These are phyloP conservation scores for Wickerhamiella occidentalis DNA, from an alignment of 805 yeast species.

Conservation along the genomic window DNA sequence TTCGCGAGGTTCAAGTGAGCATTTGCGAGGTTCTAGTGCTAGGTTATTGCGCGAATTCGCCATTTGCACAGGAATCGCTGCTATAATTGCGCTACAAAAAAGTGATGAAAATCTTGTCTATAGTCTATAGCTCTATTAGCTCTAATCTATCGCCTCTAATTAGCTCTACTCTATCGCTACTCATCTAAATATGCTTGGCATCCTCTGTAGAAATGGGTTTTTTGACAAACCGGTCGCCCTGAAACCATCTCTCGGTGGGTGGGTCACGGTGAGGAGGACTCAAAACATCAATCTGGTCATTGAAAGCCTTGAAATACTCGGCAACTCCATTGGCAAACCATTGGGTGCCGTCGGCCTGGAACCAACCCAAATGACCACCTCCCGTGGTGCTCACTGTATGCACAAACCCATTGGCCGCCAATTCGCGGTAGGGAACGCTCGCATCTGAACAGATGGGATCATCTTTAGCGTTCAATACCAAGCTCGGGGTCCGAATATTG, in stretches of 20 bases:
- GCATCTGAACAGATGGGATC: constrained; percentile 58
- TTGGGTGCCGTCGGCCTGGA: constrained; percentile 43
- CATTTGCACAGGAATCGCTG: too few species aligned
- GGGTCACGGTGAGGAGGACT: constrained; percentile 11
- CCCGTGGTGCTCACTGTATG: constrained; percentile 45
- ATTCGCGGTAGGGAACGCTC: constrained; percentile 41
- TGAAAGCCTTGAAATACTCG: constrained; percentile 31
- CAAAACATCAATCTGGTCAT: constrained; percentile 23
- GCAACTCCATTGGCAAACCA: constrained; percentile 52
- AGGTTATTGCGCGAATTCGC: too few species aligned
- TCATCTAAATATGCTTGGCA: neutral
- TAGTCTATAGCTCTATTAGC: too few species aligned
- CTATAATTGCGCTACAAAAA: too few species aligned
- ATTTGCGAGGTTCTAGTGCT: too few species aligned
- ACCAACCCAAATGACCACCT: constrained; percentile 85
- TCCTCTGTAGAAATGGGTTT: neutral
- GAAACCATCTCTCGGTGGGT: constrained; percentile 9
- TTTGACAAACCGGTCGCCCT: constrained; percentile 4
- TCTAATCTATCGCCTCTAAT: too few species aligned
- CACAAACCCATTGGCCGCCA: constrained; percentile 45
- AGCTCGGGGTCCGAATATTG: constrained; percentile 47
- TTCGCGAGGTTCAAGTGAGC: too few species aligned
- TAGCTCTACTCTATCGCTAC: too few species aligned
- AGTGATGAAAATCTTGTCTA: too few species aligned
- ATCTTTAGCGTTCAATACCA: constrained; percentile 53